Percentiles rank a stretch among this genome's conserved stretches.
phyloP scores from a whole-genome alignment of 2,329 filamentous ascomycete genomes.

The Penicillium freii region DNA sequence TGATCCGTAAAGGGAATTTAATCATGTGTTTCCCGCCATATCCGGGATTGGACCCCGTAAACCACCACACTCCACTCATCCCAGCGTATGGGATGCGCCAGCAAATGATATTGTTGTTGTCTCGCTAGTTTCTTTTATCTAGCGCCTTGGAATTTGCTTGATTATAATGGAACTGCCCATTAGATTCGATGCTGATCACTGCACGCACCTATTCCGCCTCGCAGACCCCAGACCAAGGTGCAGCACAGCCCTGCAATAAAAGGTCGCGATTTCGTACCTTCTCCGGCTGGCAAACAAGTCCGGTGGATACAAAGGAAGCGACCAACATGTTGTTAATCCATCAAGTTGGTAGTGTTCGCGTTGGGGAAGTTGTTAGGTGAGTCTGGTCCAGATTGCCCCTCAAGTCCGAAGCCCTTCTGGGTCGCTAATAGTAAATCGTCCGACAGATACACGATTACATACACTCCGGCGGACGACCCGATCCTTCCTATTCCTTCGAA shows the following conservation, averaged over 20 bases:
- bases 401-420: background rate
- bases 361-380: conserved; percentile 89
- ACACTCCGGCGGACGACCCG: conserved; percentile 82
- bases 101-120: background rate
- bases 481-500: conserved; percentile 81
- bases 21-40: conserved; percentile 10
- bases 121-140: background rate
- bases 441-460: conserved; percentile 73
- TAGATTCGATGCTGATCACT: conserved; percentile 43
- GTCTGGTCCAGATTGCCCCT: conserved; percentile 13
- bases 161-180: conserved; percentile 24
- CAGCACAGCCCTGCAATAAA: conserved; percentile 20
- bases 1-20: background rate
- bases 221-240: conserved; percentile 37
- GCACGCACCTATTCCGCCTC: conserved; percentile 44
- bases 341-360: conserved; percentile 86
- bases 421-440: background rate
- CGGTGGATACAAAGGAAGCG: conserved; percentile 21
- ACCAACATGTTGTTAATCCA: conserved; percentile 79
- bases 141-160: background rate
- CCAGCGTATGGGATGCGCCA: background rate
- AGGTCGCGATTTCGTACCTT: conserved; percentile 33
- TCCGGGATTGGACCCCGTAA: background rate
- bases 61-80: background rate
- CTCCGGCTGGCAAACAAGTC: conserved; percentile 35